Evolutionary conservation across 1,139 yeast genomes (phyloP), one percentile per base, ranked within the genome.

Genomic region (Pichia sp.): DNA sequence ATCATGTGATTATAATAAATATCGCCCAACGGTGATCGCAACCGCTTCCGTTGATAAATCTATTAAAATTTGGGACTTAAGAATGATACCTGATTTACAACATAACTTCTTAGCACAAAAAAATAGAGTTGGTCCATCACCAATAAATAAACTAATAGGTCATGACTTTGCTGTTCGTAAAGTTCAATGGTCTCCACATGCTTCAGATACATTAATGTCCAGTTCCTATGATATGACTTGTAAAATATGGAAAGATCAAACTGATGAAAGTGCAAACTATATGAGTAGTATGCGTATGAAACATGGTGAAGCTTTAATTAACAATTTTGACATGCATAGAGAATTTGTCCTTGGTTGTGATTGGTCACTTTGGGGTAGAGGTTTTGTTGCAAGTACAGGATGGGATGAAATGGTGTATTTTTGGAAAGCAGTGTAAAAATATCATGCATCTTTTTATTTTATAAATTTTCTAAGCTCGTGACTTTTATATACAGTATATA

Each of bases 311-410:
- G 76, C 79, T 0, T 68, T 78, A 41, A 62, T 69, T 30, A 77
- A 75, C 8, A 71, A 74, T n/a, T 84, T 87, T 68, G 70, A 72
- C 25, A 65, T 63, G 36, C 97, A 91, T 63, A 72, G 78, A 30
- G 98, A 91, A 65, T 91, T 91, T 64, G 96, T 84, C 2, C 77
- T 85, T 50, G 96, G 94, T n/a, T 82, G 91, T 49, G 97, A 91
- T 62, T 91, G 95, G 81, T 82, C 95, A 52, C 64, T 91, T 42
- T 91, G 97, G 96, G 97, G 97, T 9, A 94, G 93, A 4, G 97
- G 96, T 1, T 89, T 94, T 87, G 89, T 83, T 16, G 95, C 94
- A 9, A 79, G 95, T 20, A 82, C 91, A 0, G 96, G 96, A 1
- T 91, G 96, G 96, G 98, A 91, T 64, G 95, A 91, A 56, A 87